A percentile compares a stretch with the other conserved stretches of the same genome.
Conservation (phyloP, 768 basidiomycete genomes). For the Tephrocybe sp. region DNA sequence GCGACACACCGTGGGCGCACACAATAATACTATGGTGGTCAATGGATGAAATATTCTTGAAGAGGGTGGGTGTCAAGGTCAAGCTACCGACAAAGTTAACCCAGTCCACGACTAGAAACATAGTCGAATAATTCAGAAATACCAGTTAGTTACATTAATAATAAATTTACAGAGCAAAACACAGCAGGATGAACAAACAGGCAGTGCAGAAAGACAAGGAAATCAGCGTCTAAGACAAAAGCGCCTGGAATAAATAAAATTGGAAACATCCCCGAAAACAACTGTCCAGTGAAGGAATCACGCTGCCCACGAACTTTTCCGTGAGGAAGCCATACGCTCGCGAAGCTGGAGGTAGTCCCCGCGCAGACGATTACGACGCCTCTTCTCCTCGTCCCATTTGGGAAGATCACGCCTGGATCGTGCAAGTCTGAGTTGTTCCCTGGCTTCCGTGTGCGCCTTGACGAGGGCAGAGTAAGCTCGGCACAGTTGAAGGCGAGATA, state of each 20-base stretch:
- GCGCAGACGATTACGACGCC: conserved; percentile 30
- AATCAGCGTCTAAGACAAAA: neutral
- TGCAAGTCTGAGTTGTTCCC: conserved; percentile 23
- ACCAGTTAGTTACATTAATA: neutral
- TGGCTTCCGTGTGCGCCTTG: conserved; percentile 29
- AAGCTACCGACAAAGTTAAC: too few species aligned
- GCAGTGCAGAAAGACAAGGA: conserved; percentile 1
- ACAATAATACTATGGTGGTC: too few species aligned
- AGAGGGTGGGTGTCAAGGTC: too few species aligned
- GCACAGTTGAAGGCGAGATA: conserved; percentile 33
- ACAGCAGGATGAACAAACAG: neutral
- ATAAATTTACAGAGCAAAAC: neutral
- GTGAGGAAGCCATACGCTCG: conserved; percentile 9
- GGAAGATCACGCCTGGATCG: conserved; percentile 27
- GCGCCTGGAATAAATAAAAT: neutral
- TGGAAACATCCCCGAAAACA: neutral
- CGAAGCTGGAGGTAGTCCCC: conserved; percentile 25
- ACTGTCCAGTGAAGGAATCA: neutral
- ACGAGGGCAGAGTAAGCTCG: conserved; percentile 31
- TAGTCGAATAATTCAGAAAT: too few species aligned
- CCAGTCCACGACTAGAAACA: too few species aligned
- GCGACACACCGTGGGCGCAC: too few species aligned
- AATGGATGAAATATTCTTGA: too few species aligned
- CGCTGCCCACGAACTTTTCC: conserved; percentile 12
- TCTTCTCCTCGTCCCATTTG: conserved; percentile 34